phyloP scores from a whole-genome alignment of 352 stramenopile species.

The Thalassiosira exigua region DNA sequence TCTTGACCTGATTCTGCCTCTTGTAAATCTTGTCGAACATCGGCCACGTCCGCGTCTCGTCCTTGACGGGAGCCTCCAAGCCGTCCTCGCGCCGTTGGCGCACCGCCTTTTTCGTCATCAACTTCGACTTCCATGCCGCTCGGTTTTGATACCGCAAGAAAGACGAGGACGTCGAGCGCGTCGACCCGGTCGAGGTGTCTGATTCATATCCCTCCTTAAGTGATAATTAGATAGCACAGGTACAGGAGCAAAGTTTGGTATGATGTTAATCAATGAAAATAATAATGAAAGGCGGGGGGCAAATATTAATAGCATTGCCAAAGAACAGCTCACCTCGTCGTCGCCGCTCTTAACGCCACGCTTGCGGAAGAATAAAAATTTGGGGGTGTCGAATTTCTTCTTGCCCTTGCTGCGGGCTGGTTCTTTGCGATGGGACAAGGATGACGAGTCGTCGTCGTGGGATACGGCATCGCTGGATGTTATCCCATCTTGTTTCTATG shows the following conservation, averaged over 20 bases:
- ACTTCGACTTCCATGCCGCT: slow-evolving; percentile 40
- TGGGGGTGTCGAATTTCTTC: slow-evolving; percentile 24
- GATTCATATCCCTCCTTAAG: slow-evolving; percentile 46
- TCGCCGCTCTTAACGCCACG: slow-evolving; percentile 1
- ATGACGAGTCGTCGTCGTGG: slow-evolving; percentile 47
- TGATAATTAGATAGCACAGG: neutral
- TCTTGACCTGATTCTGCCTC: slow-evolving; percentile 50
- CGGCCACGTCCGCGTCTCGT: slow-evolving; percentile 21
- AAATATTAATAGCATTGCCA: neutral
- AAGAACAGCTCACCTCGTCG: slow-evolving; percentile 24
- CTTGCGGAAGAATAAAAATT: slow-evolving; percentile 26
- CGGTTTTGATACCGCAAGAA: slow-evolving; percentile 60
- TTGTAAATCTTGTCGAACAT: slow-evolving; percentile 58
- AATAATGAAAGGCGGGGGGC: neutral
- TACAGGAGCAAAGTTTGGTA: slow-evolving; percentile 6
- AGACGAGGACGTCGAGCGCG: slow-evolving; percentile 49
- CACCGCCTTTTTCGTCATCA: slow-evolving; percentile 35
- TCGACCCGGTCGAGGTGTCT: slow-evolving; percentile 44
- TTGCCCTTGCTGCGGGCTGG: slow-evolving; percentile 21
- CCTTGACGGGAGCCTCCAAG: slow-evolving; percentile 38
- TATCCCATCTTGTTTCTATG: slow-evolving; percentile 35
- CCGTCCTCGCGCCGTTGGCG: slow-evolving; percentile 40
- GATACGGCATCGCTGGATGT: slow-evolving; percentile 11
- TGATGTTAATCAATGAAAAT: too few species aligned
- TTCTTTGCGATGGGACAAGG: slow-evolving; percentile 42